Evolutionary conservation across 805 yeast species (phyloP).

Genomic region (Suhomyces sp.): DNA sequence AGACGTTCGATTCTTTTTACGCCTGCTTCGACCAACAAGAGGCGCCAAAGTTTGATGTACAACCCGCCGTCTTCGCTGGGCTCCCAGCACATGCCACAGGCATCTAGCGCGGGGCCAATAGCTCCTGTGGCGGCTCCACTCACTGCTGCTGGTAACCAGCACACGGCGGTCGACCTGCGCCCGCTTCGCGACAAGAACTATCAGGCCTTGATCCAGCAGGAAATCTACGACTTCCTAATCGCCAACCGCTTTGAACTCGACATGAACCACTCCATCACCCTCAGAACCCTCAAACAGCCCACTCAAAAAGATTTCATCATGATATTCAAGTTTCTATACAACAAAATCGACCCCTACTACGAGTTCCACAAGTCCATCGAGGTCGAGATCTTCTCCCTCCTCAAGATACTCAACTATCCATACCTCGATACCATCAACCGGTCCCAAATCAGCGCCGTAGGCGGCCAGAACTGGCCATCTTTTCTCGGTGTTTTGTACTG

Average conservation of each 20-base stretch:
- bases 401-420: constrained; percentile 72
- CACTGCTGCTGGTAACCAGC: constrained; percentile 10
- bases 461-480: constrained; percentile 84
- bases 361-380: constrained; percentile 67
- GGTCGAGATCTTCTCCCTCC: constrained; percentile 65
- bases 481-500: constrained; percentile 82
- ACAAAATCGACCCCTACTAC: constrained; percentile 75
- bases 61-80: neutral
- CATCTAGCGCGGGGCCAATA: neutral
- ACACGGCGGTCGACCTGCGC: constrained; percentile 53
- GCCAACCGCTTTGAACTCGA: constrained; percentile 70
- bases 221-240: constrained; percentile 61
- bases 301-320: constrained; percentile 82
- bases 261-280: constrained; percentile 65
- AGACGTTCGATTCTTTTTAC: neutral
- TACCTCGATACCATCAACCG: constrained; percentile 76
- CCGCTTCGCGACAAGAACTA: constrained; percentile 73
- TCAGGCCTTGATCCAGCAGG: constrained; percentile 63
- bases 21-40: constrained; percentile 7
- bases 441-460: constrained; percentile 86
- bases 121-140: constrained; percentile 1
- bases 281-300: constrained; percentile 66
- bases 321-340: constrained; percentile 78
- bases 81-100: neutral
- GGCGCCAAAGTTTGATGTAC: neutral